Base-by-base conservation (phyloP, 345 rosid genomes). In the Salix koriyanagi region DNA sequence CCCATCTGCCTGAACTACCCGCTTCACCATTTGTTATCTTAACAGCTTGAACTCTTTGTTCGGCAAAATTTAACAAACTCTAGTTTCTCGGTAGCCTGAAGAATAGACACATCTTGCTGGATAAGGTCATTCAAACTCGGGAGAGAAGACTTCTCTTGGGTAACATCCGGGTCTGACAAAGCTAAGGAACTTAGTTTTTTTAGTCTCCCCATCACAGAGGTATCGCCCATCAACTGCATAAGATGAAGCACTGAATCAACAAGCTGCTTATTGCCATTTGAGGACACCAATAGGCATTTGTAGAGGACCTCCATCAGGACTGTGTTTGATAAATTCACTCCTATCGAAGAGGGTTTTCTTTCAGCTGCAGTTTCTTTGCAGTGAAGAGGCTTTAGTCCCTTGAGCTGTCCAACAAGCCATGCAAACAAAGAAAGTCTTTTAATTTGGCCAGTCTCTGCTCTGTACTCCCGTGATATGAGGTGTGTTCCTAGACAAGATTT, bases 341-440 rank as follows among this genome's bases (percentile, higher is more conserved):
- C 83, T 36, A 75, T 66, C 10, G 76, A 39, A 75, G 83, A 70
- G 71, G 78, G 81, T 77, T 81, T 70, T 56, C 66, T 65, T 39
- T 83, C 83, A 65, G 79, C 72, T 32, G 79, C 61, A 48, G 88
- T 69, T 80, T 75, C 71, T 71, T 82, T 85, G 37, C 73, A 42
- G 50, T 37, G 50, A 42, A 79, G 72, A 76, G 79, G 83, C 80
- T 89, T 87, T 71, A 85, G 79, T 73, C 73, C 84, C 85, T 80
- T 78, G 74, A 89, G 79, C 74, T 80, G 88, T 76, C 83, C 81
- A 76, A 91, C 90, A 50, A 93, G 89, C 94, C 96, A 92, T 37
- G 87, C 82, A 86, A 92, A 89, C 85, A 93, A 75, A 79, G 69
- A 88, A 76, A 90, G 86, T 70, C 72, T 79, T 69, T 86, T 85